phyloP scores from a whole-genome alignment of 768 basidiomycete species.

The Russula sp. region DNA sequence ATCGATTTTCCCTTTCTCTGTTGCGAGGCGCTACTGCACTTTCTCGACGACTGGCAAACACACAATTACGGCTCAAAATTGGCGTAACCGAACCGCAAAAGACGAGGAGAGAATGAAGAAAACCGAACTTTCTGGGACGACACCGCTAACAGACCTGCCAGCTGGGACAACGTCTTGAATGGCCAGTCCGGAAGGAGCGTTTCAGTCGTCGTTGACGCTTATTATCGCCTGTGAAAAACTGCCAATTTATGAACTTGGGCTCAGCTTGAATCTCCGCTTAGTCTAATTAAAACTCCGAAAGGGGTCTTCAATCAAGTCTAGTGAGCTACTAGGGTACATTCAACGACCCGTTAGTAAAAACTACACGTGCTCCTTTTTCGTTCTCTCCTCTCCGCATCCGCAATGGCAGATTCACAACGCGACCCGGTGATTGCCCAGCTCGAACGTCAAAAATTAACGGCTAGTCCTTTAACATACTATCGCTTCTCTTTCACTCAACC shows the following conservation, averaged over 20 bases:
- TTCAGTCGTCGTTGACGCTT: constrained; percentile 20
- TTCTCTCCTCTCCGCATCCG: neutral
- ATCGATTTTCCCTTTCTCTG: constrained; percentile 32
- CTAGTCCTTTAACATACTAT: neutral
- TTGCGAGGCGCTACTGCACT: constrained; percentile 32
- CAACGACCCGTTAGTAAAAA: neutral
- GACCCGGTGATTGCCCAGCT: constrained; percentile 26
- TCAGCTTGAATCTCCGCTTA: constrained; percentile 21
- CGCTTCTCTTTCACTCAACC: neutral
- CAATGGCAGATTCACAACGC: constrained; percentile 25
- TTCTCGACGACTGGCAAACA: constrained; percentile 22
- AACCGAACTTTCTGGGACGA: constrained; percentile 18
- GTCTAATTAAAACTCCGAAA: constrained; percentile 14
- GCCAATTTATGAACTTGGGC: constrained; percentile 8
- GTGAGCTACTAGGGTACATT: too few relatives aligned
- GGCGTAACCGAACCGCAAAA: constrained; percentile 23
- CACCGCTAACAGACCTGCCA: constrained; percentile 22
- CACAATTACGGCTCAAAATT: constrained; percentile 22
- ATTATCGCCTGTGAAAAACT: constrained; percentile 7
- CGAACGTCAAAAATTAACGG: constrained; percentile 32
- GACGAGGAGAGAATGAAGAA: constrained; percentile 21
- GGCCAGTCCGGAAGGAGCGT: constrained; percentile 18
- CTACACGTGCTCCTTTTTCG: neutral
- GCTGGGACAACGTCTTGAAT: constrained; percentile 21
- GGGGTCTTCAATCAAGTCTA: neutral